phyloP scores from a whole-genome alignment of 148 eudicot genomes.

The Silene uniflora region DNA sequence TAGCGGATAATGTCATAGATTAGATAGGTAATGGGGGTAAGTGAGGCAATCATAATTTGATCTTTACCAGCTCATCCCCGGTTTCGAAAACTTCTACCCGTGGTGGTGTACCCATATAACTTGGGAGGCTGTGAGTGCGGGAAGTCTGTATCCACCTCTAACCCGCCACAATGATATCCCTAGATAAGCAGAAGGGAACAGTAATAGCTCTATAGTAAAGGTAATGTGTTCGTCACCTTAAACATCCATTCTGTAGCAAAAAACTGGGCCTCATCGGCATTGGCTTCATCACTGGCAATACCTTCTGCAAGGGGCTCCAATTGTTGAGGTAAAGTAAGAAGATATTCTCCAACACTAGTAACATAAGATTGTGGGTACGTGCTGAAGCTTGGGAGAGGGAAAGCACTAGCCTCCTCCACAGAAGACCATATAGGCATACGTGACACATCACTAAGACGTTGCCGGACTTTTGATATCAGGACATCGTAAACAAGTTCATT shows the following conservation, averaged over 20 bases:
- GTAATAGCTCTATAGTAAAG: not conserved
- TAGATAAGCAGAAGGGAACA: not conserved
- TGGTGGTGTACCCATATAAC: no score
- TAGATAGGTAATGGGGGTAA: no score
- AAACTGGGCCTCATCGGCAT: constrained; percentile 82
- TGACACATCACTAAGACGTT: constrained; percentile 72
- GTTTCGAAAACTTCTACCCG: no score
- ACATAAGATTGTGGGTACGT: constrained; percentile 84
- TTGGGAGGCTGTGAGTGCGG: no score
- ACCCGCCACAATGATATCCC: not conserved
- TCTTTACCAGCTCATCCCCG: no score
- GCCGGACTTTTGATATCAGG: constrained; percentile 84
- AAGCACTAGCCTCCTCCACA: constrained; percentile 67
- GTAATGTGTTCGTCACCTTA: constrained; percentile 47
- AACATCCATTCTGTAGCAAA: constrained; percentile 82
- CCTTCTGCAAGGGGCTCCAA: constrained; percentile 95
- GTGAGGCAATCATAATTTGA: no score
- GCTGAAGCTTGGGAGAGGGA: constrained; percentile 85
- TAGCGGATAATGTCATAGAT: no score
- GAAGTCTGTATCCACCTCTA: no score
- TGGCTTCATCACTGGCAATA: constrained; percentile 65
- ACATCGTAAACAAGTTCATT: constrained; percentile 96
- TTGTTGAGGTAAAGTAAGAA: constrained; percentile 93
- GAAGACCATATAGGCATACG: constrained; percentile 81
- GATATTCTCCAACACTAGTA: constrained; percentile 92